A percentile compares a stretch with the other conserved stretches of the same genome.
Conservation (phyloP, 73 alveolate species). For the Symbiodinium pilosum region DNA sequence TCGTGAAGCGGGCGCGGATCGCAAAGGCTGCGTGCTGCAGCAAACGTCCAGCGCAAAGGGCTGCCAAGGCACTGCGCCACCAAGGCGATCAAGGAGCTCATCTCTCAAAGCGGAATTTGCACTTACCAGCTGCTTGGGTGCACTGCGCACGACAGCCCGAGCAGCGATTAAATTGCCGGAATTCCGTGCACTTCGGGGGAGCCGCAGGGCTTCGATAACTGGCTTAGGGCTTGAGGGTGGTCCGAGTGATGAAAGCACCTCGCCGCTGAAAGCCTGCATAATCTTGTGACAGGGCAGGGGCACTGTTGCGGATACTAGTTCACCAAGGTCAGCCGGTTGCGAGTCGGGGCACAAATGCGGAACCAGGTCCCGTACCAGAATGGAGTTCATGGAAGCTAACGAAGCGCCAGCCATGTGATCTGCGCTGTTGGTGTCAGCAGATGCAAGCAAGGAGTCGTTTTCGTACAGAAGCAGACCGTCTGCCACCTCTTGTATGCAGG, state of each 20-base stretch:
- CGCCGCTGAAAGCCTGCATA: constrained; percentile 28
- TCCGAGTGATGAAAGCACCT: constrained; percentile 15
- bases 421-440: background rate
- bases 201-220: constrained; percentile 7
- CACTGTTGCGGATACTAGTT: background rate
- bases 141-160: constrained; percentile 23
- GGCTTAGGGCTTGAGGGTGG: constrained; percentile 3
- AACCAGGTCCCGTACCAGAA: constrained; percentile 30
- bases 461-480: constrained; percentile 96
- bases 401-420: background rate
- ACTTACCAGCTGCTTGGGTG: background rate
- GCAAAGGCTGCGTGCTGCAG: constrained; percentile 7
- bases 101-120: background rate
- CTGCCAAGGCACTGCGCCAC: constrained; percentile 32
- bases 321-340: background rate
- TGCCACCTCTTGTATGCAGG: constrained; percentile 95
- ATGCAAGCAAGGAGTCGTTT: constrained; percentile 95
- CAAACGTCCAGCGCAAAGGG: background rate
- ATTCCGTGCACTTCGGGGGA: constrained; percentile 38
- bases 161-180: constrained; percentile 17
- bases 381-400: constrained; percentile 42
- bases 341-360: constrained; percentile 42
- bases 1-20: constrained; percentile 10
- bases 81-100: constrained; percentile 33
- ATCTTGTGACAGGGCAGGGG: constrained; percentile 32